Base-by-base conservation (phyloP, 2,329 filamentous ascomycete species). In the Sporothrix dimorphospora region DNA sequence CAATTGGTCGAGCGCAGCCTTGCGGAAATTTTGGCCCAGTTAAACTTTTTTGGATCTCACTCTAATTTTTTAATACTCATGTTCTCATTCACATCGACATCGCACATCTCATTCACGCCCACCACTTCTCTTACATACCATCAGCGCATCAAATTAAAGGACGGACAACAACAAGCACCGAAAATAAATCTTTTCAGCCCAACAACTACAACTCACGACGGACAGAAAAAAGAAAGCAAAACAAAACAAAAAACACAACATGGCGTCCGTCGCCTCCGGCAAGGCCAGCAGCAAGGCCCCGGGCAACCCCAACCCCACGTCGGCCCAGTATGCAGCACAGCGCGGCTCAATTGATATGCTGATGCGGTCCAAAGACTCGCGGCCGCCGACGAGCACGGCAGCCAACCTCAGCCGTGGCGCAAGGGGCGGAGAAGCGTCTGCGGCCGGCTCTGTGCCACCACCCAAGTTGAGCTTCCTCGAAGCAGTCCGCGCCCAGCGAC, bases 271-370 rank as follows among this genome's bases (percentile, higher is more conserved):
- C 40, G 16, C 63, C 59, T 38, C 59, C 24, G 70, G 38, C 63
- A 47, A 66, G 63, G 45, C 65, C 65, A 61, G n/a, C 34, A 45
- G 45, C 65, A 67, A 67, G 9, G 45, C 70, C 21, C 45, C 51
- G 30, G 49, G 69, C 61, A 71, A 71, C 47, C 69, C 72, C 9
- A 71, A 70, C 55, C 69, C 72, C 11, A 71, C 69, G 4, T 67
- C 72, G 45, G 61, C 67, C 38, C 61, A 38, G 12, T 73, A 73
- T 59, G 70, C 67, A n/a, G 71, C 67, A 5, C 71, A 71, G 34
- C 72, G 72, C 51, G 70, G 72, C 45, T 61, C 67, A 0, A 55
- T 73, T 27, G 72, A 73, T 55, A 53, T 73, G 59, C 55, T 73
- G 42, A 70, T 73, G 66, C 57, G 38, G 14, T 49, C 38, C 55